A percentile compares a stretch with the other conserved stretches of the same genome.
phyloP scores from a whole-genome alignment of 306 rosid genomes.

The Adenanthera pavonina region DNA sequence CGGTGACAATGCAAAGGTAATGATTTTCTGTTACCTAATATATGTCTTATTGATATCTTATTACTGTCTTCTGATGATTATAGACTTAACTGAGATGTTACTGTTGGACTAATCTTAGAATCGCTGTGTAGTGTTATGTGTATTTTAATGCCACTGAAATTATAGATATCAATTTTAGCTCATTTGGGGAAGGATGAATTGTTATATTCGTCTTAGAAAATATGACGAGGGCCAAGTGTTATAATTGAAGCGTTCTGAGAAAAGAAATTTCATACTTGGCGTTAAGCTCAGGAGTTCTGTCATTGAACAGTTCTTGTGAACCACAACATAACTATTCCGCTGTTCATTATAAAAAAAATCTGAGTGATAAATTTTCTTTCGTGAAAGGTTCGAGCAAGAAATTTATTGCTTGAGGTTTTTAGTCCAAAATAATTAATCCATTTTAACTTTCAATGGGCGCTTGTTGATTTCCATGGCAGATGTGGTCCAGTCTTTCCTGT shows the following conservation, averaged over 20 bases:
- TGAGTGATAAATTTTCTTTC: background rate
- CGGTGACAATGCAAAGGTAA: conserved; percentile 86
- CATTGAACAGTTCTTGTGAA: background rate
- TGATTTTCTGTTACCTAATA: background rate
- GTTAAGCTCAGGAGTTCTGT: background rate
- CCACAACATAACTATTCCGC: background rate
- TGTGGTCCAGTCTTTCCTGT: background rate
- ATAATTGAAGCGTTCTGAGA: background rate
- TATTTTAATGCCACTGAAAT: background rate
- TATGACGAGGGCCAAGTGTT: background rate
- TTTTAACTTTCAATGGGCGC: background rate
- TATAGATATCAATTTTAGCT: conserved; percentile 2
- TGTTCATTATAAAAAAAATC: background rate
- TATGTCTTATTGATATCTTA: background rate
- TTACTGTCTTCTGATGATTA: background rate
- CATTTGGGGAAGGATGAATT: conserved; percentile 24
- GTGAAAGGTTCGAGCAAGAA: background rate
- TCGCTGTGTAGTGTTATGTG: background rate
- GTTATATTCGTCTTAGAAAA: background rate
- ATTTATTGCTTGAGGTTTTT: background rate
- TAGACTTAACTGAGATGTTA: background rate
- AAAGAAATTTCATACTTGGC: background rate
- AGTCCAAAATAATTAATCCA: conserved; percentile 1
- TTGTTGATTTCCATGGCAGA: background rate
- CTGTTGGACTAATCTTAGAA: background rate